These are phyloP conservation scores for Yamadazyma sp. DNA, from an alignment of 1,139 yeast genomes.

Conservation along the genomic window DNA sequence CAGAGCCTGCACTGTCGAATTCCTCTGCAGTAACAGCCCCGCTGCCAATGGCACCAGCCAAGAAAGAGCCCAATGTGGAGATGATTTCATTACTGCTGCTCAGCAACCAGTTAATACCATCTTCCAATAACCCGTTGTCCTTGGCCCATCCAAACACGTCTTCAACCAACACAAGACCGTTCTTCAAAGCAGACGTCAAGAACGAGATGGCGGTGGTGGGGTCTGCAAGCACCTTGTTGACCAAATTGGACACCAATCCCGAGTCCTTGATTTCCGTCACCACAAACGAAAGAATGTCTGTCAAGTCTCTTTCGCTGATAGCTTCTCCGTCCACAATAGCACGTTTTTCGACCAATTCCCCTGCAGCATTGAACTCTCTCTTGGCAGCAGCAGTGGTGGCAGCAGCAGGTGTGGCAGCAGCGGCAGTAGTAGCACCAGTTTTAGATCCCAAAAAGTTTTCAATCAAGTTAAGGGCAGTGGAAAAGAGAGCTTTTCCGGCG, in stretches of 20 bases:
- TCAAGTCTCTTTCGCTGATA: constrained; percentile 41
- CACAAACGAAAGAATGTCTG: constrained; percentile 27
- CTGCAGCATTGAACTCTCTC: not conserved
- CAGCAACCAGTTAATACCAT: constrained; percentile 30
- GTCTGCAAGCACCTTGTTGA: constrained; percentile 37
- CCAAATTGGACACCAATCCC: constrained; percentile 33
- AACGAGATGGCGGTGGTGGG: constrained; percentile 36
- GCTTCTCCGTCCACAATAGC: constrained; percentile 17
- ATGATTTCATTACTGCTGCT: constrained; percentile 27
- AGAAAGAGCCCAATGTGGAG: constrained; percentile 15
- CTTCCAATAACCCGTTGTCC: constrained; percentile 35
- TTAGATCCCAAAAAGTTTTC: constrained; percentile 22
- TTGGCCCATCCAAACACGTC: constrained; percentile 43
- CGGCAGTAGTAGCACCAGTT: constrained; percentile 20
- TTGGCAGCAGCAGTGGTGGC: constrained; percentile 6
- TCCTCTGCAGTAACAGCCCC: constrained; percentile 28
- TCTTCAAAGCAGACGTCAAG: constrained; percentile 33
- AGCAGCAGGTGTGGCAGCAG: constrained; percentile 16
- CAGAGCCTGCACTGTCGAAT: constrained; percentile 25
- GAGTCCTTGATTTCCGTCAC: constrained; percentile 33
- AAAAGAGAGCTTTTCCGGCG: constrained; percentile 36
- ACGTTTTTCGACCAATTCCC: constrained; percentile 7
- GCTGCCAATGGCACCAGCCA: constrained; percentile 27
- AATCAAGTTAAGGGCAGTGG: constrained; percentile 32
- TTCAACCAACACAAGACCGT: constrained; percentile 35